phyloP scores from a whole-genome alignment of 148 eudicot species.

The Tetragonia tetragonoides region DNA sequence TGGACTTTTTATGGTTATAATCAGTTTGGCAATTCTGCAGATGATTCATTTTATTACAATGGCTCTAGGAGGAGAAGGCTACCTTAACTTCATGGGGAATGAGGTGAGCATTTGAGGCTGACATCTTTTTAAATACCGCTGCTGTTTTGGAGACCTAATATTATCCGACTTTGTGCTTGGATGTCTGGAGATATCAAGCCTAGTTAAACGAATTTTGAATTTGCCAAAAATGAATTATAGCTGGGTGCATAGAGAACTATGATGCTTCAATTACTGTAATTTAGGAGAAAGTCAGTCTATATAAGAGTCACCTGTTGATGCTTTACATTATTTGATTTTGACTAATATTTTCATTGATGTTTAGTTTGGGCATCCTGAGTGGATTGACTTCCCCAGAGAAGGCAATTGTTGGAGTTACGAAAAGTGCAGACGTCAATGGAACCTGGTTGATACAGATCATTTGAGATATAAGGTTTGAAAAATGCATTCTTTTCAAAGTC shows the following conservation, averaged over 20 bases:
- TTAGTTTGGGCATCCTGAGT: constrained; percentile 99
- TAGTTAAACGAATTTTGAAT: not conserved
- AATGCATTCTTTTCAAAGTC: not conserved
- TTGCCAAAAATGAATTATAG: not conserved
- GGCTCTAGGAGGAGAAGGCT: constrained; percentile 99
- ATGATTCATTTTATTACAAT: constrained; percentile 96
- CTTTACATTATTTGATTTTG: constrained; percentile 5
- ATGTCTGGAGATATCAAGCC: not conserved
- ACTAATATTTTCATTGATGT: constrained; percentile 22
- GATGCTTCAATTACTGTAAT: not conserved
- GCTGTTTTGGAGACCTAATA: not conserved
- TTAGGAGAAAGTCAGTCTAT: not conserved
- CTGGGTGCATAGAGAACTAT: not conserved
- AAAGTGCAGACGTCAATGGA: constrained; percentile 97
- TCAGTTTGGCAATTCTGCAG: constrained; percentile 35
- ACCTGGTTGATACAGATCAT: constrained; percentile 87
- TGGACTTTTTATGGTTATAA: not conserved
- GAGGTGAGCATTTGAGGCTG: constrained; percentile 52
- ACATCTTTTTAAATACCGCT: constrained; percentile 2
- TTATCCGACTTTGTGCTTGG: not conserved
- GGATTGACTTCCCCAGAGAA: constrained; percentile 99
- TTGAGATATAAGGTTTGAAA: constrained; percentile 79
- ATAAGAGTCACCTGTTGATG: not conserved
- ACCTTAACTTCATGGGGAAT: constrained; percentile 98
- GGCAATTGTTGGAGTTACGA: constrained; percentile 93